A percentile compares a stretch with the other conserved stretches of the same genome.
phyloP scores from a whole-genome alignment of 2,329 filamentous ascomycete species.

The Capronia americana region DNA sequence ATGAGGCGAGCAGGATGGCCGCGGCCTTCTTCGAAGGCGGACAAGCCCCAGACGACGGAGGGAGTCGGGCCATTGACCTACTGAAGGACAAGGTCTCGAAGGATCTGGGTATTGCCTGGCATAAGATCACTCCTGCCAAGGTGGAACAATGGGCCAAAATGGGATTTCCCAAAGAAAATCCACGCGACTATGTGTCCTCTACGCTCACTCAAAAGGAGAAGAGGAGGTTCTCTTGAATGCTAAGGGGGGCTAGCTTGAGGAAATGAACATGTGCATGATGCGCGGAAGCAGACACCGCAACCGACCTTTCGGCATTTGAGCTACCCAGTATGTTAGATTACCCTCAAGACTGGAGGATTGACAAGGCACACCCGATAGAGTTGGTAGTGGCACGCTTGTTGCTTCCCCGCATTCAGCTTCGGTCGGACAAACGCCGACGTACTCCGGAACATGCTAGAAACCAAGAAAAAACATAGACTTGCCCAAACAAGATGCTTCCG shows the following conservation, averaged over 20 bases:
- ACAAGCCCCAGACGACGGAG: slow-evolving; percentile 2
- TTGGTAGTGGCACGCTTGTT: neutral
- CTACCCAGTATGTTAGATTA: neutral
- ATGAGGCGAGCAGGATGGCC: slow-evolving; percentile 12
- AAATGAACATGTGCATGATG: neutral
- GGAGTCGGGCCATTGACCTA: neutral
- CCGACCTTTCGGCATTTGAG: neutral
- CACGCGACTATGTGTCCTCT: neutral
- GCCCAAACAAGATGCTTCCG: neutral
- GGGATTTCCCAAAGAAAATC: slow-evolving; percentile 17
- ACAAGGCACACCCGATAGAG: neutral
- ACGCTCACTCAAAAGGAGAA: slow-evolving; percentile 2
- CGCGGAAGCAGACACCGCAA: neutral
- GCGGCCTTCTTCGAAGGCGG: slow-evolving; percentile 18
- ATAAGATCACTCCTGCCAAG: slow-evolving; percentile 22
- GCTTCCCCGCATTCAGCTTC: slow-evolving; percentile 11
- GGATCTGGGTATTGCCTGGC: slow-evolving; percentile 31
- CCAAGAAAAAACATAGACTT: neutral
- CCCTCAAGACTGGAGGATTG: neutral
- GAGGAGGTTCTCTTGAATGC: neutral
- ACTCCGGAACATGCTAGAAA: neutral
- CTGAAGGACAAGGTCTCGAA: slow-evolving; percentile 30
- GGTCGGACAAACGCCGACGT: slow-evolving; percentile 6
- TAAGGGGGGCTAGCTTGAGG: neutral
- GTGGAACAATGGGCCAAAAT: slow-evolving; percentile 25